Evolutionary conservation across 2,329 filamentous ascomycete species (phyloP).

Genomic region (Microcyclospora tardicrescens): DNA sequence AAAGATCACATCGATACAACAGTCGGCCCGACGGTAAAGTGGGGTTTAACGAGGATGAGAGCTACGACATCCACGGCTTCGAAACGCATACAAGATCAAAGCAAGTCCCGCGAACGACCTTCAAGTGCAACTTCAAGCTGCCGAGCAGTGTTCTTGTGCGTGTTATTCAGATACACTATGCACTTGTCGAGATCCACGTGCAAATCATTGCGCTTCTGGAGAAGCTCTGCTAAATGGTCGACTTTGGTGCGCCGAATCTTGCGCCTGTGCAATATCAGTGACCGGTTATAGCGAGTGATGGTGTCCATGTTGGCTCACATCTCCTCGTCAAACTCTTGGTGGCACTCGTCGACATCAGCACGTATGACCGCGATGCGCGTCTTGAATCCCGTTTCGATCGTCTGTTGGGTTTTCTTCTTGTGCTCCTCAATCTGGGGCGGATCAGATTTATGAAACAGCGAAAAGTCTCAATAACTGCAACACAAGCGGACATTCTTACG

Average conservation of each 20-base stretch:
- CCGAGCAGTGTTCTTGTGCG: slow-evolving; percentile 5
- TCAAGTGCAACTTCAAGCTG: slow-evolving; percentile 11
- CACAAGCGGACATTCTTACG: neutral
- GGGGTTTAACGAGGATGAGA: too few relatives aligned
- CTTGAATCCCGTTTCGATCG: neutral
- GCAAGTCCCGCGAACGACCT: slow-evolving; percentile 2
- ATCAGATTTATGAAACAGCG: neutral
- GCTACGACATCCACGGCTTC: too few relatives aligned
- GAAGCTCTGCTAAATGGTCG: slow-evolving; percentile 10
- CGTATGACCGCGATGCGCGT: neutral
- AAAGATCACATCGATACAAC: too few relatives aligned
- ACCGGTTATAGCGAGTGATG: neutral
- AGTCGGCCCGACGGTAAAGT: too few relatives aligned
- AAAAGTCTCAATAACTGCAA: neutral
- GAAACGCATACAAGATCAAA: too few relatives aligned
- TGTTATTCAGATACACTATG: slow-evolving; percentile 5
- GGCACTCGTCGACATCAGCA: neutral
- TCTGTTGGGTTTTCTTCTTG: neutral
- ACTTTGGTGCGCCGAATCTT: slow-evolving; percentile 9
- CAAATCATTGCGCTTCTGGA: slow-evolving; percentile 9
- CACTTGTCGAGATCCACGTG: slow-evolving; percentile 7
- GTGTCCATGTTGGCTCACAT: neutral
- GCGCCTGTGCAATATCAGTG: neutral
- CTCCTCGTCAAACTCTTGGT: neutral
- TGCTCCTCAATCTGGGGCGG: neutral